Percentiles rank a stretch among this genome's conserved stretches.
phyloP scores from a whole-genome alignment of 208 protist species.

The Crithidia acanthocephali region DNA sequence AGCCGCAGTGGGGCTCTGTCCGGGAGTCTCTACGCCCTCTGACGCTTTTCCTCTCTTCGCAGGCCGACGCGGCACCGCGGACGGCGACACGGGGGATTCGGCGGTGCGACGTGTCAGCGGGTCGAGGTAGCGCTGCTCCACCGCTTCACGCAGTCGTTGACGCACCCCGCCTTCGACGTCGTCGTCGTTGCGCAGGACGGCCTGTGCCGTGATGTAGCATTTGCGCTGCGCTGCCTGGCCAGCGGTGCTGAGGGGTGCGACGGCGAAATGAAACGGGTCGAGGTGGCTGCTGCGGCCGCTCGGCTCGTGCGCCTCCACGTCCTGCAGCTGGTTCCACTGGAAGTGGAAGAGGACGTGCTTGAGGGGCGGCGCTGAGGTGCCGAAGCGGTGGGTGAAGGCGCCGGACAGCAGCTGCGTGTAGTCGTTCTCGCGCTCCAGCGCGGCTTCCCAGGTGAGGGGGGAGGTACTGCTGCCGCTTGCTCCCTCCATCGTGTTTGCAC shows the following conservation, averaged over 20 bases:
- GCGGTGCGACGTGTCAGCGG: background rate
- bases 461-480: background rate
- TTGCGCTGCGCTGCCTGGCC: slow-evolving; percentile 46
- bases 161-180: slow-evolving; percentile 46
- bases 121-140: slow-evolving; percentile 19
- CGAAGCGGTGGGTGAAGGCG: slow-evolving; percentile 61
- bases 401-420: slow-evolving; percentile 42
- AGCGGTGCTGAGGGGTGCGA: slow-evolving; percentile 4
- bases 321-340: slow-evolving; percentile 73
- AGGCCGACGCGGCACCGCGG: background rate
- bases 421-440: slow-evolving; percentile 64
- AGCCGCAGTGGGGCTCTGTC: background rate
- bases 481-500: background rate
- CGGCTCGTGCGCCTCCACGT: slow-evolving; percentile 60
- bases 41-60: background rate
- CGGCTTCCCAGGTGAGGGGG: slow-evolving; percentile 50
- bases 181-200: slow-evolving; percentile 47
- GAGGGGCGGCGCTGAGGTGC: slow-evolving; percentile 54
- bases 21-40: background rate
- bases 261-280: slow-evolving; percentile 33
- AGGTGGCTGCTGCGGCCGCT: slow-evolving; percentile 26
- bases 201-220: slow-evolving; percentile 43
- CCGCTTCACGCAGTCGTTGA: slow-evolving; percentile 9
- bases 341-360: slow-evolving; percentile 61
- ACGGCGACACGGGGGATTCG: background rate